These are phyloP conservation scores for Fusarium palustre DNA, from an alignment of 2,329 filamentous ascomycete species.

Conservation along the genomic window DNA sequence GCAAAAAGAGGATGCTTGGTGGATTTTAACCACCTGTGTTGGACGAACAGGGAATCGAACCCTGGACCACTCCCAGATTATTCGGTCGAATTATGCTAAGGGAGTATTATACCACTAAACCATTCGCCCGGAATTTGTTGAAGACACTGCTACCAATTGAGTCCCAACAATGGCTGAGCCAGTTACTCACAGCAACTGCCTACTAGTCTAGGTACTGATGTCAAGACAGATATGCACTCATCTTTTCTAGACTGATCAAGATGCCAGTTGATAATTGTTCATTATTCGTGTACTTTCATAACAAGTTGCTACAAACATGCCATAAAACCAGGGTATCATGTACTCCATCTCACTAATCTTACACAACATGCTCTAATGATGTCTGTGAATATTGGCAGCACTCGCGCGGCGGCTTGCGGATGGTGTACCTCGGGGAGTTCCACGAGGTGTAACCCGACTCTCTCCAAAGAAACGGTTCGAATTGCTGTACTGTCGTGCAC, in stretches of 20 bases:
- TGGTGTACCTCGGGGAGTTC: constrained; percentile 54
- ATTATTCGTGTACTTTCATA: background rate
- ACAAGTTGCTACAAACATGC: background rate
- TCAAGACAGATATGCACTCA: background rate
- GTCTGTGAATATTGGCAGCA: background rate
- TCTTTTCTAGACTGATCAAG: background rate
- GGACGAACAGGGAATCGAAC: constrained; percentile 3
- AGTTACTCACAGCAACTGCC: background rate
- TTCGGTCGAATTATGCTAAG: constrained; percentile 1
- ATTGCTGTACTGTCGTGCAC: constrained; percentile 52
- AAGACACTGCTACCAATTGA: background rate
- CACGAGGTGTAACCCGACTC: constrained; percentile 54
- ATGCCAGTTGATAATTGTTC: background rate
- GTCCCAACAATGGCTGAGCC: background rate
- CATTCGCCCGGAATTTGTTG: background rate
- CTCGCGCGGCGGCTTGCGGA: constrained; percentile 50
- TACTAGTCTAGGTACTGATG: too few relatives aligned
- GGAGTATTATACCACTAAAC: constrained; percentile 5
- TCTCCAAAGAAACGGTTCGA: constrained; percentile 58
- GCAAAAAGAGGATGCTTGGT: background rate
- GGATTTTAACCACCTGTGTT: background rate
- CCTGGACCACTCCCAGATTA: constrained; percentile 2
- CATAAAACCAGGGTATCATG: constrained; percentile 17
- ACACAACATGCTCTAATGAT: background rate
- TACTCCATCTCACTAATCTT: background rate